A percentile compares a stretch with the other conserved stretches of the same genome.
These are phyloP conservation scores for Termitomyces sp. DNA, from an alignment of 768 basidiomycete genomes.

Conservation along the genomic window DNA sequence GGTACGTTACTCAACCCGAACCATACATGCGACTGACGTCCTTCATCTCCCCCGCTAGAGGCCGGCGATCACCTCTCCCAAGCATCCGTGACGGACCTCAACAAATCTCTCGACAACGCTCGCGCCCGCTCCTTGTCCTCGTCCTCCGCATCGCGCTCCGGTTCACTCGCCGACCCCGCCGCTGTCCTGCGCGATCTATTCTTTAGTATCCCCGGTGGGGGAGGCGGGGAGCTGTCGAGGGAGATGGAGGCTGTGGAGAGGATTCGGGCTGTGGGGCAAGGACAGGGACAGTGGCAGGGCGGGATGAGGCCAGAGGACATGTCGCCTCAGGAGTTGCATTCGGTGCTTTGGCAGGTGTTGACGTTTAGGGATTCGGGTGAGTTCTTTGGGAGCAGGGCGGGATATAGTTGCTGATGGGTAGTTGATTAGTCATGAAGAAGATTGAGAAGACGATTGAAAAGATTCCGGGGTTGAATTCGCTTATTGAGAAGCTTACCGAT, in stretches of 20 bases:
- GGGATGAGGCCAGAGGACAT: constrained; percentile 74
- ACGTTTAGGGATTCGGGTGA: constrained; percentile 75
- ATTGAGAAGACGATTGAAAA: constrained; percentile 71
- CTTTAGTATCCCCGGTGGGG: constrained; percentile 55
- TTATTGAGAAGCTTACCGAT: constrained; percentile 79
- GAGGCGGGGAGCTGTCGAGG: constrained; percentile 57
- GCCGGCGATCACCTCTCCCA: constrained; percentile 23
- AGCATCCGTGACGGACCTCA: constrained; percentile 85
- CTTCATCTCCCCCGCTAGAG: background rate
- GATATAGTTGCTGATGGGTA: background rate
- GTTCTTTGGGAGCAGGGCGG: constrained; percentile 11
- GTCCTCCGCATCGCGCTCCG: constrained; percentile 25
- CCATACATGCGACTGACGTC: too few relatives aligned
- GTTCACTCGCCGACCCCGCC: constrained; percentile 19
- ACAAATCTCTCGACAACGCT: constrained; percentile 69
- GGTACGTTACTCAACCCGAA: constrained; percentile 22
- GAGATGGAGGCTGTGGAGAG: constrained; percentile 72
- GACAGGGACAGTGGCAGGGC: constrained; percentile 1
- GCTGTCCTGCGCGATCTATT: constrained; percentile 57
- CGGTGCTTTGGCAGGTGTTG: constrained; percentile 79
- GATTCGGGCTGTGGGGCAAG: constrained; percentile 53
- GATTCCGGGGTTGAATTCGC: constrained; percentile 69
- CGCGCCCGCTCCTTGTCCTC: constrained; percentile 53
- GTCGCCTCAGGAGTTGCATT: constrained; percentile 84
- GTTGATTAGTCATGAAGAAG: constrained; percentile 58